Evolutionary conservation across 2,329 filamentous ascomycete species (phyloP), one percentile per base, ranked within the genome.

Genomic region (Colletotrichum simmondsii): DNA sequence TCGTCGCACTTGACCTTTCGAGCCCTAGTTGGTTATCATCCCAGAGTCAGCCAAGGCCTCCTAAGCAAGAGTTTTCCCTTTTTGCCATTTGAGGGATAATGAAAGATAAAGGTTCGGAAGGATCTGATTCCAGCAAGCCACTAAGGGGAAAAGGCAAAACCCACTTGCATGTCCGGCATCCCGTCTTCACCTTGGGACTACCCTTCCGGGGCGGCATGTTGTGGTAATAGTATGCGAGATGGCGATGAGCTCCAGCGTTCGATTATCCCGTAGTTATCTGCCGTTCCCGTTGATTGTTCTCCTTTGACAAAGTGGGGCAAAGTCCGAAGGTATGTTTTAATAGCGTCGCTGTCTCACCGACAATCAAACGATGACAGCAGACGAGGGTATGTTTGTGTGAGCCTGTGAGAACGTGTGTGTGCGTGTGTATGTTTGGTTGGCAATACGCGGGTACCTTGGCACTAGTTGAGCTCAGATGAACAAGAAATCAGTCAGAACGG

Each of bases 1-100:
- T 90, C 88, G 74, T 89, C 88, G 77, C 88, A 90, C 78, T 90
- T 90, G 59, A 90, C 85, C 72, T 87, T 87, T 66, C 88, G 86
- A 58, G 87, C 84, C 79, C 87, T 89, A 19, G 66, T 26, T 37
- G 16, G 37, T 42, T 42, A 42, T 19, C 37, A 42, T 35, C 10
- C 24, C 7, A 11, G 11, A 28, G 37, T 26, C 14, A 65, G 24
- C 52, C 56, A 42, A 49, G 30, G 28, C 54, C 24, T 24, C 54
- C 24, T 12, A n/a, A 14, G 37, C 37, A 42, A 42, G 37, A 35
- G 4, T 12, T 35, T 35, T 5, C 12, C 11, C 14, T 3, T 42
- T 42, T 42, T 19, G 37, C 37, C 37, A 42, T 42, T 42, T 42
- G 37, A 42, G 37, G 37, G 2, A 42, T 42, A 42, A 35, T 35